Evolutionary conservation across 208 protist genomes (phyloP), one percentile per base, ranked within the genome.

Genomic region (Acanthamoeba royreba): DNA sequence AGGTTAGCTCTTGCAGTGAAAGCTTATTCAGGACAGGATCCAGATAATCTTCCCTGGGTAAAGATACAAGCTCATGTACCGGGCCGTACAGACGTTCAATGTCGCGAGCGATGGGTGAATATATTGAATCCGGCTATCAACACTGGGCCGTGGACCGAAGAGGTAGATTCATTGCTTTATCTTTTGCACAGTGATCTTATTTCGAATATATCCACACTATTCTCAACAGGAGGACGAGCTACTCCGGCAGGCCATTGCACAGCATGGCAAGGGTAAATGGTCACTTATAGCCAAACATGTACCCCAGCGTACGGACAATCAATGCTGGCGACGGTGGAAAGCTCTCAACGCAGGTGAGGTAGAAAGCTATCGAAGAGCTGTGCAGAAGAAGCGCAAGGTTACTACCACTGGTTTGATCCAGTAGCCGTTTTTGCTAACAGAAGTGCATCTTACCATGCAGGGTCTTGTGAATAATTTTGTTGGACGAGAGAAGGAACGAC

Each of bases 281-380:
- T 61, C 95, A 2, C 42, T 85, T 0, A 77, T 97, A 13, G 74
- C 96, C 35, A 74, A 87, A 45, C 19, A 79, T 0, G 38, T 97
- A 15, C 19, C 1, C 4, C 55, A 31, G 40, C 90, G 96, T 77
- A 97, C 96, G 19, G 96, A 97, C 86, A 97, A 97, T 86, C 96
- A 97, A 63, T 97, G 96, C 89, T 97, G 96, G 96, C 88, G 96
- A 25, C 28, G 96, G 33, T 97, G 96, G 96, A 97, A 97, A 61
- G 47, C 52, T 35, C 15, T 97, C 7, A 96, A 96, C 19, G 66
- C 49, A 3, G 89, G 74, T 1, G 94, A 96, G 40, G 45, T 83
- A 61, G 87, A 81, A 11, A 74, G 86, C 42, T 96, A 96, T 43
- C 81, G 58, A 49, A 83, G 63, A 45, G 33, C 19, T 31, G 69